Conservation (phyloP, 768 basidiomycete genomes). For the Pseudohyphozyma bogoriensis region DNA sequence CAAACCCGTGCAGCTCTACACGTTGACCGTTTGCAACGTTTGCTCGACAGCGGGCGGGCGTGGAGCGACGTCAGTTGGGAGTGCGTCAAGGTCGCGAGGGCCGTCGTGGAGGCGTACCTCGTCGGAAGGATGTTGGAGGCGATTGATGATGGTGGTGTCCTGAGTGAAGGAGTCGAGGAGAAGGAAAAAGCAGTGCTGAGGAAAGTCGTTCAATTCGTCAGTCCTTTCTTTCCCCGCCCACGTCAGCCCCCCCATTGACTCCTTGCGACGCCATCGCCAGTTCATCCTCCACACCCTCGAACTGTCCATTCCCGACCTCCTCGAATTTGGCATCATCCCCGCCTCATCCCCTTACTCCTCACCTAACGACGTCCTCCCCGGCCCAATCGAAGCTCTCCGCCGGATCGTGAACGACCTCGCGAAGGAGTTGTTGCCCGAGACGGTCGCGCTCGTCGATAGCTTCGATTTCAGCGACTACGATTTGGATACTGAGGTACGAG, state of each 20-base stretch:
- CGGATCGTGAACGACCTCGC: background rate
- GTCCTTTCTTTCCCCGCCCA: background rate
- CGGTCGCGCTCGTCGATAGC: constrained; percentile 58
- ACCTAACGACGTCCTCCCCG: background rate
- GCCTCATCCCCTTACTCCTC: constrained; percentile 30
- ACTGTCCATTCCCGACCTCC: constrained; percentile 49
- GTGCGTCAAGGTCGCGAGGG: constrained; percentile 52
- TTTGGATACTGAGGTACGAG: constrained; percentile 50
- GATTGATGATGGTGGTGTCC: constrained; percentile 36
- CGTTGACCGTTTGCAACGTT: constrained; percentile 42
- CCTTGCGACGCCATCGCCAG: constrained; percentile 37
- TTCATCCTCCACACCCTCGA: constrained; percentile 55
- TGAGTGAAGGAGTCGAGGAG: constrained; percentile 16
- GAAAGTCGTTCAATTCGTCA: constrained; percentile 4
- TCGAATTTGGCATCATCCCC: constrained; percentile 46
- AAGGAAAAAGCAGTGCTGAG: constrained; percentile 31
- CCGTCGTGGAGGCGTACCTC: constrained; percentile 60
- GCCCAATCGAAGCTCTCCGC: constrained; percentile 10
- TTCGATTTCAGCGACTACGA: constrained; percentile 70
- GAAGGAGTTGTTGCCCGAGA: constrained; percentile 49
- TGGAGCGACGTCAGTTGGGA: constrained; percentile 46
- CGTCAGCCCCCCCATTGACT: background rate
- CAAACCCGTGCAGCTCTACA: constrained; percentile 58
- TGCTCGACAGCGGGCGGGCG: constrained; percentile 39
- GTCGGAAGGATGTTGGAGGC: constrained; percentile 45